phyloP scores from a whole-genome alignment of 768 basidiomycete species.

The Pleurotus citrinopileatus region DNA sequence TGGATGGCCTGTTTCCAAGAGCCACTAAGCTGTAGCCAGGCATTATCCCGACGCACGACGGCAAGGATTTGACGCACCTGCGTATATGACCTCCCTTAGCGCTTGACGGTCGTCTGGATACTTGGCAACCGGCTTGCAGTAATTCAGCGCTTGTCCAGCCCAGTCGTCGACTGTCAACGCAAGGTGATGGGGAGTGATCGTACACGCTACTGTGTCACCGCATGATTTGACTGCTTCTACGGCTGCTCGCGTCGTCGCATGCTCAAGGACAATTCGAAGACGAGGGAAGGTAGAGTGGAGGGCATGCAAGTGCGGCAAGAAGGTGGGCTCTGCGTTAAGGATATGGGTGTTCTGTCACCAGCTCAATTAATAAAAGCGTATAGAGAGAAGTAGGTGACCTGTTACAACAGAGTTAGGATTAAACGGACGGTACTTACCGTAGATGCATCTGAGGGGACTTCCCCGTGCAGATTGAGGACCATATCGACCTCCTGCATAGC shows the following conservation, averaged over 20 bases:
- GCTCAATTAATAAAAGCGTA: slow-evolving; percentile 6
- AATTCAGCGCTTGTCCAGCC: slow-evolving; percentile 93
- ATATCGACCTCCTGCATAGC: slow-evolving; percentile 92
- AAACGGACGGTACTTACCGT: slow-evolving; percentile 37
- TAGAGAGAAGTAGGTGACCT: background rate
- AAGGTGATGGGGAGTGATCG: slow-evolving; percentile 97
- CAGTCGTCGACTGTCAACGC: slow-evolving; percentile 93
- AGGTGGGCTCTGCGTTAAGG: slow-evolving; percentile 88
- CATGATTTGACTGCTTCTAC: slow-evolving; percentile 80
- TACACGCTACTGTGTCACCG: slow-evolving; percentile 86
- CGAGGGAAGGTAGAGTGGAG: slow-evolving; percentile 83
- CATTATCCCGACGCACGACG: background rate
- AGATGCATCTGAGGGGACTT: slow-evolving; percentile 83
- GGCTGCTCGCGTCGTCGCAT: slow-evolving; percentile 91
- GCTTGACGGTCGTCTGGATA: slow-evolving; percentile 89
- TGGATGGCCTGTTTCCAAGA: slow-evolving; percentile 62
- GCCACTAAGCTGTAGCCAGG: background rate
- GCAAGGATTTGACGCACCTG: slow-evolving; percentile 61
- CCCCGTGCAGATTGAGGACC: slow-evolving; percentile 96
- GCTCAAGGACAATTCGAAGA: slow-evolving; percentile 94
- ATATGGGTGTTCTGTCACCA: slow-evolving; percentile 75
- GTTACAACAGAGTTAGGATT: slow-evolving; percentile 1
- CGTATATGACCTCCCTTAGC: slow-evolving; percentile 68
- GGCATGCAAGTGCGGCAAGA: slow-evolving; percentile 83
- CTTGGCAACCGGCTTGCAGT: slow-evolving; percentile 98